These are phyloP conservation scores for Tilletia indica DNA, from an alignment of 1,284 basidiomycete genomes.

Conservation along the genomic window DNA sequence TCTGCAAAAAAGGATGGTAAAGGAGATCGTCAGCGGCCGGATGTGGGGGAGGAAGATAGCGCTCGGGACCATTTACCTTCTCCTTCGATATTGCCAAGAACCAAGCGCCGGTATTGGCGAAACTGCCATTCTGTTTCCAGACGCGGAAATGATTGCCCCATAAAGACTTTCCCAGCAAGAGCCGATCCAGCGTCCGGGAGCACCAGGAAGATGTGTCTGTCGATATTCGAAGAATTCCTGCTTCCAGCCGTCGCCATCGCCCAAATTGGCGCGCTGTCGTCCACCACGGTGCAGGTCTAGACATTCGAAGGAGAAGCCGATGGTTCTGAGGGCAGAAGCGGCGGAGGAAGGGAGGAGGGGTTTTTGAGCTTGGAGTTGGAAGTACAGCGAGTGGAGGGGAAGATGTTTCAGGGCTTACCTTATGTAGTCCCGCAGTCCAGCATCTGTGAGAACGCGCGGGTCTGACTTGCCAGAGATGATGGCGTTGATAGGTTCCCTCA, in stretches of 20 bases:
- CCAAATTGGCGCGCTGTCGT: conserved; percentile 74
- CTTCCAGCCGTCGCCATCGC: conserved; percentile 71
- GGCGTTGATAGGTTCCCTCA: conserved; percentile 84
- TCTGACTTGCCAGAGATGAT: conserved; percentile 83
- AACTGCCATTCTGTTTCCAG: conserved; percentile 57
- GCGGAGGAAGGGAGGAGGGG: conserved; percentile 37
- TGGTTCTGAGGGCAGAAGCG: conserved; percentile 28
- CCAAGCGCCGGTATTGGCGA: conserved; percentile 55
- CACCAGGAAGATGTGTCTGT: conserved; percentile 46
- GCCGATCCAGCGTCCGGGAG: conserved; percentile 53
- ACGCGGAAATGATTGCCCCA: conserved; percentile 56
- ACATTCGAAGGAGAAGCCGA: conserved; percentile 76
- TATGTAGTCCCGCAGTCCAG: conserved; percentile 76
- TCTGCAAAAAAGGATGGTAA: conserved; percentile 17
- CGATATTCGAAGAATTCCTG: conserved; percentile 55
- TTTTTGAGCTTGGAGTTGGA: not conserved
- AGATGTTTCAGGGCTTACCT: conserved; percentile 58
- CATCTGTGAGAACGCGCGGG: conserved; percentile 67
- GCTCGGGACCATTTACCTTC: conserved; percentile 28
- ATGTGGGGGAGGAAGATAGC: no score
- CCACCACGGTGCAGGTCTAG: conserved; percentile 74
- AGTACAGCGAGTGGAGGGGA: not conserved
- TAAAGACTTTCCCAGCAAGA: conserved; percentile 51
- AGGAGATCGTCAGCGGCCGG: no score
- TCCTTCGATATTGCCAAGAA: conserved; percentile 56